Evolutionary conservation across 441 rosid genomes (phyloP).

Genomic region (California macrophylla): DNA sequence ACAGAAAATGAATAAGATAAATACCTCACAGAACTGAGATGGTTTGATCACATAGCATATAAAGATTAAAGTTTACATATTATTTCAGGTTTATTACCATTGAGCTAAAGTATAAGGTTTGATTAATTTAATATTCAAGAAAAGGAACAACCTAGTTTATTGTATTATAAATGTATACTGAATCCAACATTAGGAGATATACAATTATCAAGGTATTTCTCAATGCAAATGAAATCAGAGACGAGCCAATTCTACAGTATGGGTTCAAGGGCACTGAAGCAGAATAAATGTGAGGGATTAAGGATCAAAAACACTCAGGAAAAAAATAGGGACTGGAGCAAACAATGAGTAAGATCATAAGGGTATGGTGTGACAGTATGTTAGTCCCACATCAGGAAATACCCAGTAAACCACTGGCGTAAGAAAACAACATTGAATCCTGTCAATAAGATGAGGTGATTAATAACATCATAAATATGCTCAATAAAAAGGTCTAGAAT

Average conservation of each 20-base stretch:
- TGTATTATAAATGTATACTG: not conserved
- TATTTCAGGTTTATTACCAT: not conserved
- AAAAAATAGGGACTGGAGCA: too few species aligned
- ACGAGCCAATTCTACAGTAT: not conserved
- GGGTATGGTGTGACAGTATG: too few species aligned
- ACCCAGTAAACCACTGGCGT: too few species aligned
- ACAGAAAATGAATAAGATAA: not conserved
- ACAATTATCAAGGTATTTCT: not conserved
- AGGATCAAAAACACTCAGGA: not conserved
- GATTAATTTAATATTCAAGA: not conserved
- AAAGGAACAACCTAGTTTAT: not conserved
- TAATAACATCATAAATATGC: not conserved
- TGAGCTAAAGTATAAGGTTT: constrained; percentile 1
- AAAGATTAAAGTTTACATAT: not conserved
- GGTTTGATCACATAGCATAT: not conserved
- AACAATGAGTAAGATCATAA: too few species aligned
- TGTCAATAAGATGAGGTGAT: not conserved
- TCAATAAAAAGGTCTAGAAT: not conserved
- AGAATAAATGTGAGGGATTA: not conserved
- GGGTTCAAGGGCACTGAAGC: not conserved
- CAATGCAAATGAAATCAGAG: not conserved
- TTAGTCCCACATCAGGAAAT: too few species aligned
- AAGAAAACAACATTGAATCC: not conserved
- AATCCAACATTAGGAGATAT: not conserved
- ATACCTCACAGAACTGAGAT: not conserved